Evolutionary conservation across 225 moss, liverwort and hornwort species (phyloP), one percentile per base, ranked within the genome.

Genomic region (Sphagnum tenellum): DNA sequence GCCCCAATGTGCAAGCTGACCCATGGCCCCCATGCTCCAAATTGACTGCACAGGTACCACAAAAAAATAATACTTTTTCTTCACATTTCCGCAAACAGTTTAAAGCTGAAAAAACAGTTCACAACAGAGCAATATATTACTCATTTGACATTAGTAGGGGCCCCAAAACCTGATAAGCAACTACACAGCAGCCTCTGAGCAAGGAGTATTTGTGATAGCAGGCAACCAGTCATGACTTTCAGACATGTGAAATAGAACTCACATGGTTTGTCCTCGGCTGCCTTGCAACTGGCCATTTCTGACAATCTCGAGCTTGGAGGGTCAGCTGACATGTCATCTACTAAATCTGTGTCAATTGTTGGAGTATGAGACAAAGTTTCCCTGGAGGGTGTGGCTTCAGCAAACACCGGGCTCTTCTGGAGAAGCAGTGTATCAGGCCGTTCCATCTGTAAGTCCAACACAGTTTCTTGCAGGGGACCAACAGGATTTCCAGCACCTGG

Each of bases 1-100:
- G 78, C 46, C 82, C 82, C 2, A 75, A 72, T 55, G 82, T 82
- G 45, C 82, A 75, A 9, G 78, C 82, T 67, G 82, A 82, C 4
- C 82, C 82, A 58, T 82, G 82, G 55, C 76, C 69, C 70, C 68
- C 73, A 11, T 46, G 60, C 29, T 82, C 82, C 49, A 61, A 44
- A 53, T 44, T 56, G 4, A 52, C 2, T 53, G 50, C 61, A 61
- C 9, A 46, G 10, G 29, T 29, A 29, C 29, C 29, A 29, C 29
- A 0, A 29, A 29, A 29, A 29, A 29, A 29, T 29, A 29, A 29
- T 29, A 29, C 29, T 29, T 29, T 29, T 29, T 29, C 29, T 29
- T 29, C 29, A 29, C 29, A 29, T 29, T 29, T 29, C 29, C 29
- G 1, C 29, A 29, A 29, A 29, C 29, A 29, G 29, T 29, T 29